Conservation (phyloP, 768 basidiomycete genomes). For the Leccinum broughii region DNA sequence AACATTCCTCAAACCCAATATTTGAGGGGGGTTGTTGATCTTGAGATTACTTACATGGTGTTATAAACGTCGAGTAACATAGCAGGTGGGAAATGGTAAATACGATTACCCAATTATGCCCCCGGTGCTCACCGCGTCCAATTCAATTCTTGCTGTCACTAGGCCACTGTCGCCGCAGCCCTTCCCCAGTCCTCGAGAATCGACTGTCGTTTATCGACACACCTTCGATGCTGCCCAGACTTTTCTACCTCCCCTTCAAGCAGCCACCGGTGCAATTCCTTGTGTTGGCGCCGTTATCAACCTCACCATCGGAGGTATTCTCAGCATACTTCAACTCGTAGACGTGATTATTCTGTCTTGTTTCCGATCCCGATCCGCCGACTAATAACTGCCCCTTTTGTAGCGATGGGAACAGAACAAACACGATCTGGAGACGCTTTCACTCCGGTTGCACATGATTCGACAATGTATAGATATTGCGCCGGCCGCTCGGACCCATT, state of each 20-base stretch:
- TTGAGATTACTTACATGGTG: no score
- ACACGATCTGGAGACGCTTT: conserved; percentile 1
- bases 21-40: no score
- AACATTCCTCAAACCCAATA: no score
- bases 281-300: conserved; percentile 4
- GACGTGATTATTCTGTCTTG: conserved; percentile 2
- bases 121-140: neutral
- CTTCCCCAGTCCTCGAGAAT: neutral
- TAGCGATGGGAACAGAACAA: conserved; percentile 11
- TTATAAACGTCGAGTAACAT: no score
- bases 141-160: neutral
- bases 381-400: neutral
- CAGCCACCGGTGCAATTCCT: neutral
- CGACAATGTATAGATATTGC: neutral
- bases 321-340: conserved; percentile 1
- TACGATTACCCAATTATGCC: no score
- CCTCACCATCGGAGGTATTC: neutral
- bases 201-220: neutral
- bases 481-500: neutral
- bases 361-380: neutral
- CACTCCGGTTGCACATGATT: neutral
- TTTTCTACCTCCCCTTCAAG: conserved; percentile 4
- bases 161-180: neutral
- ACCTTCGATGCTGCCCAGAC: conserved; percentile 1
- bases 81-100: no score